Conservation (phyloP, 2,329 filamentous ascomycete genomes). For the Penicillium italicum region DNA sequence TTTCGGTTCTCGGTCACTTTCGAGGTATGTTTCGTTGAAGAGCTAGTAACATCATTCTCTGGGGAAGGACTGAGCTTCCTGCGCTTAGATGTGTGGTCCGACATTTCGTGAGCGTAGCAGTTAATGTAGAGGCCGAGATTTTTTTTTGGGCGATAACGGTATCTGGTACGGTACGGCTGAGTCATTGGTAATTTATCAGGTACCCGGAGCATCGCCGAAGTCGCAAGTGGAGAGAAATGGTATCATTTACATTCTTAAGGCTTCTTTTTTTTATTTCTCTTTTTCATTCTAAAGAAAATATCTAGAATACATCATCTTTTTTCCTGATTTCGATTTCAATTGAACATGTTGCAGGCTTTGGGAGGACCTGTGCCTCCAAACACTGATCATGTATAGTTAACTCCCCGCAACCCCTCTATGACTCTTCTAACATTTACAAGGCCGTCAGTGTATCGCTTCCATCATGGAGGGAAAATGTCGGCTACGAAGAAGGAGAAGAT, state of each 20-base stretch:
- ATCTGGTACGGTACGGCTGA: slow-evolving; percentile 8
- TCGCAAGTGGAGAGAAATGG: slow-evolving; percentile 16
- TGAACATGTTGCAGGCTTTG: slow-evolving; percentile 42
- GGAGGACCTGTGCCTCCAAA: slow-evolving; percentile 74
- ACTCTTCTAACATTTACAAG: slow-evolving; percentile 47
- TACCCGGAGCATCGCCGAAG: slow-evolving; percentile 19
- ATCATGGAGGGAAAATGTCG: slow-evolving; percentile 86
- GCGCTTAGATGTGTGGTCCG: slow-evolving; percentile 41
- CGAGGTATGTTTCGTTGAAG: slow-evolving; percentile 11
- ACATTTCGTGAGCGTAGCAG: slow-evolving; percentile 25
- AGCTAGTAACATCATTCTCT: slow-evolving; percentile 14
- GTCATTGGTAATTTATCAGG: slow-evolving; percentile 11
- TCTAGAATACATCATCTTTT: neutral
- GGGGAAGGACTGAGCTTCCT: slow-evolving; percentile 46
- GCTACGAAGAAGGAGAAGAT: slow-evolving; percentile 85
- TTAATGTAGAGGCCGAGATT: slow-evolving; percentile 13
- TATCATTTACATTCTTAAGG: slow-evolving; percentile 6
- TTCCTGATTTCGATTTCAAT: neutral
- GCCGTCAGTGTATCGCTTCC: slow-evolving; percentile 94
- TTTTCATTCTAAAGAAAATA: neutral
- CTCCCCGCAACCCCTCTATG: slow-evolving; percentile 25
- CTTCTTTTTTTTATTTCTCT: slow-evolving; percentile 5
- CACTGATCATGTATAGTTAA: slow-evolving; percentile 67
- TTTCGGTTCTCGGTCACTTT: slow-evolving; percentile 33
- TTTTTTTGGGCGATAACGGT: slow-evolving; percentile 21